Conservation (phyloP, 1,139 yeast species). For the Petasospora rhodanensis region DNA sequence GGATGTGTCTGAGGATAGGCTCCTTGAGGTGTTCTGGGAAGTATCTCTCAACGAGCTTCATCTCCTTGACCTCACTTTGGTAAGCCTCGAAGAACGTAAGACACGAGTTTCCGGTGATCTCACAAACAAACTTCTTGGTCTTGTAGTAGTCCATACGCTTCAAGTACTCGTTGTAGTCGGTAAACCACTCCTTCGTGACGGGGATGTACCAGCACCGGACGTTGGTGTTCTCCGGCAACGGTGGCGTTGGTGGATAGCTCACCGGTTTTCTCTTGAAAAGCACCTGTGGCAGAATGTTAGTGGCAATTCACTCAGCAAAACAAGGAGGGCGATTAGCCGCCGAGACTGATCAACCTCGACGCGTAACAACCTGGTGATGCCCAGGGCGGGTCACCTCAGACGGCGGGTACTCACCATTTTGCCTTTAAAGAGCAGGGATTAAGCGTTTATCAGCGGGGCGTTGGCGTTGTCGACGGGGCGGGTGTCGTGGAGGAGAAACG, state of each 20-base stretch:
- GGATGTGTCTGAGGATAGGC: slow-evolving; percentile 80
- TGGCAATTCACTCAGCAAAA: too few species aligned
- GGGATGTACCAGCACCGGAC: slow-evolving; percentile 73
- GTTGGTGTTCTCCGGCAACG: slow-evolving; percentile 47
- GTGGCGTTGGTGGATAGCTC: slow-evolving; percentile 49
- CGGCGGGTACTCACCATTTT: background rate
- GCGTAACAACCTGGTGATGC: too few species aligned
- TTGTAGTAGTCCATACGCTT: slow-evolving; percentile 65
- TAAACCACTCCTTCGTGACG: slow-evolving; percentile 85
- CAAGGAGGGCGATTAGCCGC: too few species aligned
- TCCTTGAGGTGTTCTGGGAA: slow-evolving; percentile 92
- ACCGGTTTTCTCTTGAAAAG: slow-evolving; percentile 71
- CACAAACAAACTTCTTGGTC: slow-evolving; percentile 84
- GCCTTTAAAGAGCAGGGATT: background rate
- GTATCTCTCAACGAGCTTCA: slow-evolving; percentile 65
- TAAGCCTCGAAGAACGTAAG: slow-evolving; percentile 87
- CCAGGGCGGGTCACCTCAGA: too few species aligned
- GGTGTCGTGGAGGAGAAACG: too few species aligned
- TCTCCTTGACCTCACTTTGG: slow-evolving; percentile 67
- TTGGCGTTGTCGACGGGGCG: too few species aligned
- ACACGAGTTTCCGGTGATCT: slow-evolving; percentile 91
- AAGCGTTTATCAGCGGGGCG: too few species aligned
- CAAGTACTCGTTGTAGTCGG: slow-evolving; percentile 69
- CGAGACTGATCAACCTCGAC: too few species aligned
- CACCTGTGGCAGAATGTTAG: slow-evolving; percentile 37